These are phyloP conservation scores for Mentha longifolia DNA, from an alignment of 257 asterid species.

Conservation along the genomic window DNA sequence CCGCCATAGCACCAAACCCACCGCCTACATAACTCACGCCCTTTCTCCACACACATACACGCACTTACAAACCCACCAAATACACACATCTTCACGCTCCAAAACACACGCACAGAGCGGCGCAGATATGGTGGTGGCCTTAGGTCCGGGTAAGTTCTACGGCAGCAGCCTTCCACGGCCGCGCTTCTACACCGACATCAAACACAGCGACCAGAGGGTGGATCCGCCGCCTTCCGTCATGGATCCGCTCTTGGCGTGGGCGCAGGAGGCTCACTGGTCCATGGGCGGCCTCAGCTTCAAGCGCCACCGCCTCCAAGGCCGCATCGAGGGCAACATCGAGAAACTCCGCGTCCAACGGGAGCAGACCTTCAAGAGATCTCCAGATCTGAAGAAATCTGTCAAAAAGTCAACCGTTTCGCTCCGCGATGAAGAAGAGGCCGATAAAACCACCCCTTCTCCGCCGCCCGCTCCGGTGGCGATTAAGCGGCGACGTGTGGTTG, in stretches of 20 bases:
- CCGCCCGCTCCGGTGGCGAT: conserved; percentile 74
- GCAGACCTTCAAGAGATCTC: conserved; percentile 23
- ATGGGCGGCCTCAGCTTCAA: conserved; percentile 85
- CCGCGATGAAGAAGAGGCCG: conserved; percentile 4
- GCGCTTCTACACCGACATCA: conserved; percentile 66
- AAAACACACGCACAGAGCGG: background rate
- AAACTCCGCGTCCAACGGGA: conserved; percentile 68
- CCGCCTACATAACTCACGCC: conserved; percentile 36
- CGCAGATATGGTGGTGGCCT: conserved; percentile 64
- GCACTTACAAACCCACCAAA: background rate
- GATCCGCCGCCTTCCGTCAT: conserved; percentile 77
- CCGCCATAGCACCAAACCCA: conserved; percentile 35
- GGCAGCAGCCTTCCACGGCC: conserved; percentile 96
- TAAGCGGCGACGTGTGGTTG: conserved; percentile 66
- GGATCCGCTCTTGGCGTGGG: conserved; percentile 81
- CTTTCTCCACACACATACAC: background rate
- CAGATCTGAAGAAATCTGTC: conserved; percentile 28
- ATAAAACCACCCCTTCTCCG: conserved; percentile 50
- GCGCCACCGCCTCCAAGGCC: conserved; percentile 92
- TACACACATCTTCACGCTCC: conserved; percentile 10
- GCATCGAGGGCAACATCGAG: conserved; percentile 82
- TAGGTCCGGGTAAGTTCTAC: conserved; percentile 89
- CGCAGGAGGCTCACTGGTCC: conserved; percentile 92
- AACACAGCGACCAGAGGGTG: conserved; percentile 56
- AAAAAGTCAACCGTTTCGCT: conserved; percentile 9